Evolutionary conservation across 192 early-diverging fungal genomes (phyloP).

Genomic region (Bifiguratus adelaidae): DNA sequence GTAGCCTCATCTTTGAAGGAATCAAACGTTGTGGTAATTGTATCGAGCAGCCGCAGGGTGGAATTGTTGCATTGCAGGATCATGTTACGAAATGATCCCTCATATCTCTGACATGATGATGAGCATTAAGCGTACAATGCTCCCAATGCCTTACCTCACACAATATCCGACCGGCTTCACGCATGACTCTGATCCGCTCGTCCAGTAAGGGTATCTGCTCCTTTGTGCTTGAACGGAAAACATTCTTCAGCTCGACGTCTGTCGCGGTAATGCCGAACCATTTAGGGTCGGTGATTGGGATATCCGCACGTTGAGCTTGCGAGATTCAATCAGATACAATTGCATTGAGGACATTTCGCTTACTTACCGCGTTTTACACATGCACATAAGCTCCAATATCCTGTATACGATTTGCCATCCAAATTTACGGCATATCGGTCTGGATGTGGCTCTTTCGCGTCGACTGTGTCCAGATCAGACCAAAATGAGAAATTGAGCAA

Average conservation of each 20-base stretch:
- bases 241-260: constrained; percentile 26
- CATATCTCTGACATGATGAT: constrained; percentile 31
- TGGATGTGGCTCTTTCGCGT: constrained; percentile 22
- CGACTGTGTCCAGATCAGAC: constrained; percentile 41
- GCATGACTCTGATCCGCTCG: constrained; percentile 47
- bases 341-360: neutral
- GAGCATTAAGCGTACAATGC: neutral
- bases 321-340: neutral
- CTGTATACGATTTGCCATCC: constrained; percentile 45
- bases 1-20: constrained; percentile 56
- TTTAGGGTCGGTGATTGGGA: constrained; percentile 47
- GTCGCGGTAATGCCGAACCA: constrained; percentile 28
- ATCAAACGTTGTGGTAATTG: constrained; percentile 44
- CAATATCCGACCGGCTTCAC: constrained; percentile 62
- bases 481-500: constrained; percentile 84
- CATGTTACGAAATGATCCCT: constrained; percentile 49
- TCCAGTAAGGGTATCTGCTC: constrained; percentile 49
- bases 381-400: constrained; percentile 80
- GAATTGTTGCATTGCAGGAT: constrained; percentile 37
- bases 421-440: constrained; percentile 49
- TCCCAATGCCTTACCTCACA: constrained; percentile 19
- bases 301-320: constrained; percentile 39
- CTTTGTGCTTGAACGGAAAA: constrained; percentile 55
- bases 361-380: constrained; percentile 52
- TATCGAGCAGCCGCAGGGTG: constrained; percentile 40